Conservation (phyloP, 768 basidiomycete species). For the Leccinum rimulosum region DNA sequence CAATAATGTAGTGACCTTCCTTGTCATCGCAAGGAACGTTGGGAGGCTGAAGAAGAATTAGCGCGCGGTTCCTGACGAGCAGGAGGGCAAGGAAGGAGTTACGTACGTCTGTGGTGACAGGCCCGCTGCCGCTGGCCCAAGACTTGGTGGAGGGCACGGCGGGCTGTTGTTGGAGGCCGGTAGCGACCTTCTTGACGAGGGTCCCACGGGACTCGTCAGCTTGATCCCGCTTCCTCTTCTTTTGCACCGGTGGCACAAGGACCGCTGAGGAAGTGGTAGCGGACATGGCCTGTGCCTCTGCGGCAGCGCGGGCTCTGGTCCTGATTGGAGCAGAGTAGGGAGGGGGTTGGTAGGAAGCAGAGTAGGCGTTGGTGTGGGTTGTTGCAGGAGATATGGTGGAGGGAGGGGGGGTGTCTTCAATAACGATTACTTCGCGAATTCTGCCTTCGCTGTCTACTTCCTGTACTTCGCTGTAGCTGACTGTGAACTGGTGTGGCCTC, state of each 20-base stretch:
- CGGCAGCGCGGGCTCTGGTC: slow-evolving; percentile 82
- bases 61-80: slow-evolving; percentile 27
- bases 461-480: slow-evolving; percentile 86
- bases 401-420: slow-evolving; percentile 87
- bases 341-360: slow-evolving; percentile 79
- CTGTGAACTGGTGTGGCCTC: slow-evolving; percentile 74
- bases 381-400: slow-evolving; percentile 71
- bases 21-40: slow-evolving; percentile 91
- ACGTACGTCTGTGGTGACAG: slow-evolving; percentile 67
- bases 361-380: slow-evolving; percentile 67
- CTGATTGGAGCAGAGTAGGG: slow-evolving; percentile 72
- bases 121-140: slow-evolving; percentile 65
- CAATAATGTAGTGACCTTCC: slow-evolving; percentile 98
- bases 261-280: slow-evolving; percentile 61
- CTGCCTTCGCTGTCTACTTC: slow-evolving; percentile 78
- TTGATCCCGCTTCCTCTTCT: slow-evolving; percentile 82
- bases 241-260: slow-evolving; percentile 66
- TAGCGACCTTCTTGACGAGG: slow-evolving; percentile 58
- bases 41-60: slow-evolving; percentile 47
- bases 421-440: slow-evolving; percentile 85
- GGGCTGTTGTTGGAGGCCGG: slow-evolving; percentile 49
- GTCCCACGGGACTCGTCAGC: slow-evolving; percentile 71
- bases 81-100: slow-evolving; percentile 14
- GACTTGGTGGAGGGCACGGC: slow-evolving; percentile 54
- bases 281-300: slow-evolving; percentile 78